Percentiles rank a stretch among this genome's conserved stretches.
Conservation (phyloP, 1,139 yeast species). For the Sugiyamaella japonica region DNA sequence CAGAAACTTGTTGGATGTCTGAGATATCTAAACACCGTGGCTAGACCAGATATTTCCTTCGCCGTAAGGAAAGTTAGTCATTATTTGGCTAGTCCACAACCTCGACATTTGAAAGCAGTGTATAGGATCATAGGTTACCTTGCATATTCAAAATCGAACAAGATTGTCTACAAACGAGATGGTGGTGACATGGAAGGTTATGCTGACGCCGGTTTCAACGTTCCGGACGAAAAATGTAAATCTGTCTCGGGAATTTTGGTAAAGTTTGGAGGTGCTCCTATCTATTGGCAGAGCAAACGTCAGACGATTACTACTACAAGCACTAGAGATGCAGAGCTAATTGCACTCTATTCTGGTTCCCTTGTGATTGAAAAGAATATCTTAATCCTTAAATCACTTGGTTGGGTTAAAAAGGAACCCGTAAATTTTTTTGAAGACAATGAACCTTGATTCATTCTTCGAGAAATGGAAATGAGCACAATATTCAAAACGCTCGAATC, state of each 20-base stretch:
- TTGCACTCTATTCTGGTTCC: constrained; percentile 5
- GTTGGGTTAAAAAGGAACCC: neutral
- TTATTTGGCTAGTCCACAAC: constrained; percentile 1
- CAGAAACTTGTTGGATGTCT: constrained; percentile 6
- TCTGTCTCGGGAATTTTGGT: constrained; percentile 11
- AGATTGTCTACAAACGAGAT: neutral
- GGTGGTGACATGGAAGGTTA: neutral
- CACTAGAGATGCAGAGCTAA: constrained; percentile 9
- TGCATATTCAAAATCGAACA: neutral
- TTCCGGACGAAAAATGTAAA: neutral
- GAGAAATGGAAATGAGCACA: constrained; percentile 3
- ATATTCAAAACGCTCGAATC: neutral
- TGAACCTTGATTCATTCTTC: neutral
- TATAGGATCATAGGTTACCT: constrained; percentile 9
- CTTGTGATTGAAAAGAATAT: neutral
- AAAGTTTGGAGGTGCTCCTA: constrained; percentile 8
- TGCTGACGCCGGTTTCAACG: constrained; percentile 12
- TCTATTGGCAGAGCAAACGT: constrained; percentile 11
- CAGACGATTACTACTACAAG: constrained; percentile 7
- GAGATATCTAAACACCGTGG: constrained; percentile 12
- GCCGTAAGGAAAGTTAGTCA: constrained; percentile 13
- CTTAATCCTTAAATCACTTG: neutral
- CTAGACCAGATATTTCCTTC: constrained; percentile 6
- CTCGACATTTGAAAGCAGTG: constrained; percentile 3
- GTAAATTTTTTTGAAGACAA: constrained; percentile 9